phyloP scores from a whole-genome alignment of 2,329 filamentous ascomycete genomes.

The Plectosphaerella plurivora region DNA sequence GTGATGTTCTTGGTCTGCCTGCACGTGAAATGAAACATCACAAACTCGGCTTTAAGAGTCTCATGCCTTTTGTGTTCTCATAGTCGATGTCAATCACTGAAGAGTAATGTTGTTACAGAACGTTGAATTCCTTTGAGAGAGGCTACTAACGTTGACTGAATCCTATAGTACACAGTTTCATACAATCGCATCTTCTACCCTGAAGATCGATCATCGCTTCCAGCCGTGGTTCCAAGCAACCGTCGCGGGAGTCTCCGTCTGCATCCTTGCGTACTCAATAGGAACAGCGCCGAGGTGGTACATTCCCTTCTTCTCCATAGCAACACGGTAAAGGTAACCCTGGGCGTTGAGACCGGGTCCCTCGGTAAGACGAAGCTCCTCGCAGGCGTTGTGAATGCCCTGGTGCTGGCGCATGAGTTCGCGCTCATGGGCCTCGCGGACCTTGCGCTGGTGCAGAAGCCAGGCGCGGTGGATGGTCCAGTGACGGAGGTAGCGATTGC shows the following conservation, averaged over 20 bases:
- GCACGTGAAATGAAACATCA: too few species aligned
- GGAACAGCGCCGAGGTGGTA: conserved; percentile 71
- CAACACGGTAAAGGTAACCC: conserved; percentile 77
- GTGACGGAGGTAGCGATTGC: conserved; percentile 83
- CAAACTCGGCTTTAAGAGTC: too few species aligned
- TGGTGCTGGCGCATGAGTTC: conserved; percentile 78
- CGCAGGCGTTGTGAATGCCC: conserved; percentile 79
- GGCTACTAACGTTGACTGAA: too few species aligned
- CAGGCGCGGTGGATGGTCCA: conserved; percentile 99
- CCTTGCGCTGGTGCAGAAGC: conserved; percentile 71
- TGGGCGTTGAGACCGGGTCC: conserved; percentile 54
- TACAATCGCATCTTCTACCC: too few species aligned
- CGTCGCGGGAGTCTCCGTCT: conserved; percentile 76
- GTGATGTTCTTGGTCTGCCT: too few species aligned
- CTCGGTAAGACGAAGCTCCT: conserved; percentile 65
- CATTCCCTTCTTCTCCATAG: conserved; percentile 86
- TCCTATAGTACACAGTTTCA: too few species aligned
- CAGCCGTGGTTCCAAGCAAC: conserved; percentile 92
- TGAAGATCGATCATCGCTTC: conserved; percentile 52
- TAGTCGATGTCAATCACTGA: too few species aligned
- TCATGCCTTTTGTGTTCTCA: too few species aligned
- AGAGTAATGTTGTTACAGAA: too few species aligned
- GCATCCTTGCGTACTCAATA: conserved; percentile 82
- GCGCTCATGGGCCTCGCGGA: conserved; percentile 57
- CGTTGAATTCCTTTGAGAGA: too few species aligned